Base-by-base conservation (phyloP, 257 asterid species). In the Solanum sitiens region DNA sequence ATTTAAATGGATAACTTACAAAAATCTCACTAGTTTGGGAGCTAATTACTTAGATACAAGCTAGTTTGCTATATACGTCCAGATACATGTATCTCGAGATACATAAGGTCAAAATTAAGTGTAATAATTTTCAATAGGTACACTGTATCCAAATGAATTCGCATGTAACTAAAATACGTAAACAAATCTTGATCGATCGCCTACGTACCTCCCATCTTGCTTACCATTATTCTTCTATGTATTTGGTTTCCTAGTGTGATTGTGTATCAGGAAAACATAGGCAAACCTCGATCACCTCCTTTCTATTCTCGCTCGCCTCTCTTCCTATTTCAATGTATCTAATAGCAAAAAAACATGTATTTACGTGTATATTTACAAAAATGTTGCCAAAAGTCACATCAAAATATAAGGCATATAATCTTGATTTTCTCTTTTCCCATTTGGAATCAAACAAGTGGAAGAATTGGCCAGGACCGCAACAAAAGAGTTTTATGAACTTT, bases 401-500 rank as follows among this genome's bases (percentile, higher is more conserved):
- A 42, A 53, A 8, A 44, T 11, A 44, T 11, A 13, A 77, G 61
- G 59, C 65, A 79, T 40, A 21, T 79, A 79, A 27, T 79, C 65
- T 27, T 15, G 7, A 27, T 79, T 79, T 25, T 27, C 25, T 45
- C 47, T 39, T 79, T 45, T 4, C 21, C 67, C n/a, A 8, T 79
- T 45, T 16, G 25, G 39, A 47, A 79, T 79, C 67, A 79, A 79
- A 79, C 85, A 25, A 25, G 63, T 63, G 30, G 33, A 79, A 20
- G 21, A 35, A 11, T n/a, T 59, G 13, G 44, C 25, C 89, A 95
- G 95, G 95, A 92, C 95, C 93, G 84, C 87, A 84, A 73, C 74
- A 82, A 32, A 82, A 90, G 84, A 75, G 37, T 79, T 70, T 77
- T 83, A 10, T 87, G 67, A 44, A 79, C 40, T 25, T 25, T 44